Evolutionary conservation across 2,329 filamentous ascomycete genomes (phyloP).

Genomic region (Trematosphaeria pertusa): DNA sequence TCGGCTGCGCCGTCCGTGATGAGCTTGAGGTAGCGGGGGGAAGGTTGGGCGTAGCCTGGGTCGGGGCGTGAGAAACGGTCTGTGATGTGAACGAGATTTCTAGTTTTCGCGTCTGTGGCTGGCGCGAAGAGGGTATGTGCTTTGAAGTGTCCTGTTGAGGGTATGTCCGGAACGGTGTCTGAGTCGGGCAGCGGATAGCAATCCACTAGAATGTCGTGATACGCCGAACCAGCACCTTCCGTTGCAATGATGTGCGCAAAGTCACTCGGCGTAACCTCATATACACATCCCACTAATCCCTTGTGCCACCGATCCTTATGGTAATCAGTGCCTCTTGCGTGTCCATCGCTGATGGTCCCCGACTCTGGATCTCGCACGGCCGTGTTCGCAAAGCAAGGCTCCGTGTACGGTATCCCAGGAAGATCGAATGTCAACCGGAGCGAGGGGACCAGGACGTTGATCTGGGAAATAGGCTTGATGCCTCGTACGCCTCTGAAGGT

Average conservation of each 20-base stretch:
- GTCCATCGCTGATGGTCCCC: conserved; percentile 34
- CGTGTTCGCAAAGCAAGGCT: conserved; percentile 92
- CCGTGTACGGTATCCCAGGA: conserved; percentile 81
- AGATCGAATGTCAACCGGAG: conserved; percentile 85
- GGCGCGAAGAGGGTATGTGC: conserved; percentile 86
- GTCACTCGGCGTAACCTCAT: conserved; percentile 86
- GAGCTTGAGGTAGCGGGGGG: conserved; percentile 80
- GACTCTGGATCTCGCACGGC: conserved; percentile 57
- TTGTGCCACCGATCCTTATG: conserved; percentile 74
- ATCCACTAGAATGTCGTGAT: conserved; percentile 80
- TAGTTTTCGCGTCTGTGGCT: conserved; percentile 21
- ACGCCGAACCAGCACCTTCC: conserved; percentile 86
- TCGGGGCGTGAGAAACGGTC: conserved; percentile 65
- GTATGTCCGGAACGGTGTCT: conserved; percentile 68
- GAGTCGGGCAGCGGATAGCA: conserved; percentile 73
- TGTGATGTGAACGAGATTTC: conserved; percentile 31
- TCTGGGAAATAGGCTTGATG: conserved; percentile 79
- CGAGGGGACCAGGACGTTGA: conserved; percentile 82
- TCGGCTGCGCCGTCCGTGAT: conserved; percentile 80
- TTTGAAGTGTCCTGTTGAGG: conserved; percentile 70
- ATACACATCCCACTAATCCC: conserved; percentile 89
- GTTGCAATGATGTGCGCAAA: conserved; percentile 87
- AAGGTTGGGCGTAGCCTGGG: conserved; percentile 79
- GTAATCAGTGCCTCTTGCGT: conserved; percentile 49
- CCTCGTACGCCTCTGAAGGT: conserved; percentile 80